Base-by-base conservation (phyloP, 148 eudicot species). In the Gaultheria prostrata region DNA sequence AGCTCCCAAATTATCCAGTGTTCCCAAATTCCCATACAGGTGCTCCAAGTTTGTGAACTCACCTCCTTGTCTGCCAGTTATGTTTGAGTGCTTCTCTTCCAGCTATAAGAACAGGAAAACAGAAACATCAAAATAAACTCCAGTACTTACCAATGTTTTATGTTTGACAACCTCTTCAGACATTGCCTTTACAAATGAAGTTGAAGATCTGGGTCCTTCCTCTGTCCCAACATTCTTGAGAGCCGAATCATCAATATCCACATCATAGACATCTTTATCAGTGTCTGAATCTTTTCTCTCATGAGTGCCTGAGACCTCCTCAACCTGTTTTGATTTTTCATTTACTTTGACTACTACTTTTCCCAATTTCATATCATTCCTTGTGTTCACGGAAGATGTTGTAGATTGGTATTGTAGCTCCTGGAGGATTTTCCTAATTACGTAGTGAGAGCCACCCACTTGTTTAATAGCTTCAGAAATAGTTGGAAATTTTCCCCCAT, bases 401-500 rank as follows among this genome's bases (percentile, higher is more conserved):
- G 28, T 79, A 80, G 82, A 72, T 14, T 88, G 76, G 78, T 86
- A 83, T 70, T 86, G 48, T 72, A 90, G 74, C 85, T 90, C 92
- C 79, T 90, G 90, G 21, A 90, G 8, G 67, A 90, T 85, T 26
- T 82, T 39, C 75, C 74, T 88, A 32, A 88, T 56, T 17, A 53
- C 4, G 72, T 90, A 90, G 73, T 67, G 86, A 75, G 50, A 14
- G 28, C 92, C 92, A 85, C 92, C 92, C 18, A 85, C 85, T 78
- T 88, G 84, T 79, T 82, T 88, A 53, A 0, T 4, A 33, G 84
- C 82, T 26, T 50, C 54, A 18, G 70, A n/a, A 49, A 26, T 45
- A 83, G 90, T 77, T 53, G 92, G 92, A 59, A 86, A 90, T 73
- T 90, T 90, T 80, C 90, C 92, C 9, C 39, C 80, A 77, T 88